Evolutionary conservation across 345 rosid genomes (phyloP).

Genomic region (Aegle marmelos): DNA sequence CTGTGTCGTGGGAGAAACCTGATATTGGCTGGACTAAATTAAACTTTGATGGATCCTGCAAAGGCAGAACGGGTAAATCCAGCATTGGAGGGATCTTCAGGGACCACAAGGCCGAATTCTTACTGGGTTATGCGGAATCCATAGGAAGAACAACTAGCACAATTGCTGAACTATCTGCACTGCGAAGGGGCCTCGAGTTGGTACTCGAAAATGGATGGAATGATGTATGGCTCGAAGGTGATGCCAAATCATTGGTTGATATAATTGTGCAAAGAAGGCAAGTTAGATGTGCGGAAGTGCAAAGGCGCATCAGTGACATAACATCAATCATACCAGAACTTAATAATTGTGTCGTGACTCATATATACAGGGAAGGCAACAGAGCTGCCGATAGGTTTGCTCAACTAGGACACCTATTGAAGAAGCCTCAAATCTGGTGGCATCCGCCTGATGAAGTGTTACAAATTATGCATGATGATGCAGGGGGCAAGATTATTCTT

Average conservation of each 20-base stretch:
- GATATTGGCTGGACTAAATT: constrained; percentile 71
- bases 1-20: constrained; percentile 78
- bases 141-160: constrained; percentile 70
- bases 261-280: constrained; percentile 41
- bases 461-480: constrained; percentile 66
- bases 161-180: constrained; percentile 65
- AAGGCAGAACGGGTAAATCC: constrained; percentile 43
- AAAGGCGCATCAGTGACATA: constrained; percentile 40
- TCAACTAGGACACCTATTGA: constrained; percentile 54
- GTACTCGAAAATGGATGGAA: constrained; percentile 74
- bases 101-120: constrained; percentile 73
- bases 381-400: constrained; percentile 75
- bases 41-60: constrained; percentile 77
- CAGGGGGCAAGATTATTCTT: constrained; percentile 54
- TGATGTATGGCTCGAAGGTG: constrained; percentile 82
- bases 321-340: constrained; percentile 52
- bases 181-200: constrained; percentile 72
- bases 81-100: constrained; percentile 88
- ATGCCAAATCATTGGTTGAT: constrained; percentile 62
- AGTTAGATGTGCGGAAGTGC: constrained; percentile 48
- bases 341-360: constrained; percentile 49
- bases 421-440: constrained; percentile 58
- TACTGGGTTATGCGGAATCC: constrained; percentile 76
- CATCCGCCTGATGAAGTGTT: constrained; percentile 58
- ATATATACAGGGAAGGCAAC: constrained; percentile 72